phyloP scores from a whole-genome alignment of 1,284 basidiomycete genomes.

The Wallemia hederae region DNA sequence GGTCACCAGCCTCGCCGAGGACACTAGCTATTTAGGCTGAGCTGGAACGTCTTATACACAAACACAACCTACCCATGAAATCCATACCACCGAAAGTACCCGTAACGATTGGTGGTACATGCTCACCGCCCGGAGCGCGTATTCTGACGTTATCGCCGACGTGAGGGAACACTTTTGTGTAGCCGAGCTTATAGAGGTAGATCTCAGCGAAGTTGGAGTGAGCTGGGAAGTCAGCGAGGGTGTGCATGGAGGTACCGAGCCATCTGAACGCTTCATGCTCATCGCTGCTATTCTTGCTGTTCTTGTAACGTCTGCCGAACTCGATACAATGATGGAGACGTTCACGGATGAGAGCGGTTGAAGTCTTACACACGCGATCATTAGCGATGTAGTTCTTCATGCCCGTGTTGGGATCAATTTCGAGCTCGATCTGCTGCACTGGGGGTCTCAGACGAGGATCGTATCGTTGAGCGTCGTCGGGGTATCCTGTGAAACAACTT shows the following conservation, averaged over 20 bases:
- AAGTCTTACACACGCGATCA: conserved; percentile 59
- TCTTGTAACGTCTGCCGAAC: conserved; percentile 27
- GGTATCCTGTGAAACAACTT: conserved; percentile 62
- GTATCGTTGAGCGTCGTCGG: conserved; percentile 42
- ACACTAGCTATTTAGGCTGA: conserved; percentile 5
- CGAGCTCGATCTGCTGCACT: conserved; percentile 44
- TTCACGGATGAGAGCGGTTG: conserved; percentile 47
- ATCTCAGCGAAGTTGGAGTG: conserved; percentile 29
- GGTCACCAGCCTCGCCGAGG: conserved; percentile 27
- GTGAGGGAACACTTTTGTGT: conserved; percentile 55
- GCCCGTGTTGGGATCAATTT: conserved; percentile 55
- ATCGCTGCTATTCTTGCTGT: conserved; percentile 24
- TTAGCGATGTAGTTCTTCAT: conserved; percentile 96
- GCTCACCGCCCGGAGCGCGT: conserved; percentile 41
- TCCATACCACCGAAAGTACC: conserved; percentile 67
- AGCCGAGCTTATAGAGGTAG: conserved; percentile 39
- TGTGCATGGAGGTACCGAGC: conserved; percentile 44
- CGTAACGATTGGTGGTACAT: conserved; percentile 56
- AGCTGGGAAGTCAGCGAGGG: conserved; percentile 58
- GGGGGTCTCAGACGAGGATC: conserved; percentile 48
- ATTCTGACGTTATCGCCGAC: conserved; percentile 55
- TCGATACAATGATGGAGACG: conserved; percentile 38
- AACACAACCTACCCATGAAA: conserved; percentile 24
- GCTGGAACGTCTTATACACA: no score
- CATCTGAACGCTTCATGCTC: conserved; percentile 56